Evolutionary conservation across 2,329 filamentous ascomycete genomes (phyloP).

Genomic region (Blastomyces parvus): DNA sequence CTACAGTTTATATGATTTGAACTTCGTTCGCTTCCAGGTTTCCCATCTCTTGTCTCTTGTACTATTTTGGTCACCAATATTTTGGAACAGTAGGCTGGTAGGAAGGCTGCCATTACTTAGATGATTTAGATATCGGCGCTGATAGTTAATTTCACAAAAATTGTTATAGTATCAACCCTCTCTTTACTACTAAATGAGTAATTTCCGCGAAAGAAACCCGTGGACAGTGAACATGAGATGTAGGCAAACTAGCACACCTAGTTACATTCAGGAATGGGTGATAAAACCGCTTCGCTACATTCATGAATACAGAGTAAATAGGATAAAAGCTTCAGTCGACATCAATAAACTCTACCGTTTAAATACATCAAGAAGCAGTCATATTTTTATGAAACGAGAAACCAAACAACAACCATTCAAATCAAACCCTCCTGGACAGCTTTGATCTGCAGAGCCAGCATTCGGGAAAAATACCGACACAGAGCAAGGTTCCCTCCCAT

Average conservation of each 20-base stretch:
- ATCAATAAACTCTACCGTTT: neutral
- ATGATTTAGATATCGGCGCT: too few species aligned
- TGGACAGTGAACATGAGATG: neutral
- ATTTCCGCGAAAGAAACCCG: neutral
- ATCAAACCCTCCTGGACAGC: conserved; percentile 32
- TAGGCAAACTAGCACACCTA: neutral
- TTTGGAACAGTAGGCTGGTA: neutral
- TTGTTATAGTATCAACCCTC: neutral
- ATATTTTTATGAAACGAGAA: neutral
- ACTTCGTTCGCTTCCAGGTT: too few species aligned
- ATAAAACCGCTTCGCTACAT: neutral
- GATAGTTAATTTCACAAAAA: neutral
- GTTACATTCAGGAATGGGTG: neutral
- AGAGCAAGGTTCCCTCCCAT: conserved; percentile 56
- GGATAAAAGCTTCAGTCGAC: neutral
- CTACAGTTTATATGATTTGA: neutral
- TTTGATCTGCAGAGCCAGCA: conserved; percentile 44
- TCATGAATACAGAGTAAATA: neutral
- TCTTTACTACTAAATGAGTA: neutral
- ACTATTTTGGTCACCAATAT: neutral
- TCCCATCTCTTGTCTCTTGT: neutral
- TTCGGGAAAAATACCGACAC: conserved; percentile 51
- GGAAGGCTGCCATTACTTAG: neutral
- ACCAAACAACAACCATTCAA: neutral
- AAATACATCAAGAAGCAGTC: neutral